Evolutionary conservation across 164 flowering plant genomes (phyloP).

Genomic region (Cinnamomum micranthum): DNA sequence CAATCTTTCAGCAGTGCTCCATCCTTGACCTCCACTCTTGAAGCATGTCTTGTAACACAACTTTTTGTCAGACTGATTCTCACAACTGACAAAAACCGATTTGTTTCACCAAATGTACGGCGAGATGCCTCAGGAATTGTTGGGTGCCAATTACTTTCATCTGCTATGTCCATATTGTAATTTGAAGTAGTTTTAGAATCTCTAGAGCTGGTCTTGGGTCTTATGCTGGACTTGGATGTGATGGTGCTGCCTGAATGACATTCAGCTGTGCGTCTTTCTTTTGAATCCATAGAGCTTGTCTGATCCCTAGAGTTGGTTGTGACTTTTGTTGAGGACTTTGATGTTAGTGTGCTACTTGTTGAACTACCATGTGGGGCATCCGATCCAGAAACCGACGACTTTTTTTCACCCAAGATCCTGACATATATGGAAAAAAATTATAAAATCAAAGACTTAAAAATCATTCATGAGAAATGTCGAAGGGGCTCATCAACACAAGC

Average conservation of each 20-base stretch:
- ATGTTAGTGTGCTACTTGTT: constrained; percentile 1
- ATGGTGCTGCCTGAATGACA: constrained; percentile 25
- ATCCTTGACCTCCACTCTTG: constrained; percentile 39
- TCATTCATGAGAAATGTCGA: not conserved
- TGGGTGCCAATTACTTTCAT: constrained; percentile 26
- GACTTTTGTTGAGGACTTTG: constrained; percentile 3
- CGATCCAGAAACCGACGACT: constrained; percentile 12
- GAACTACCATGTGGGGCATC: not conserved
- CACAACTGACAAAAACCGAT: constrained; percentile 34
- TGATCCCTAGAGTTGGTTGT: constrained; percentile 8
- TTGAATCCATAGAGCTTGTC: constrained; percentile 15
- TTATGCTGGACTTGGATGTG: constrained; percentile 1
- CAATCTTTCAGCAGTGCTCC: constrained; percentile 23
- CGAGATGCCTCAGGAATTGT: constrained; percentile 27
- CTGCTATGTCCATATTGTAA: constrained; percentile 14
- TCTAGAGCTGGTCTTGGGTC: constrained; percentile 6
- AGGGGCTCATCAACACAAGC: not conserved
- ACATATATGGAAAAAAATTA: not conserved
- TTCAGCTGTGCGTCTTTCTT: constrained; percentile 17
- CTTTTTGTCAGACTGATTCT: constrained; percentile 49
- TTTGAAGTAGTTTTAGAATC: constrained; percentile 15
- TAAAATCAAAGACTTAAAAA: too few species aligned
- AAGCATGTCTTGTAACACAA: constrained; percentile 48
- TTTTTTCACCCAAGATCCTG: constrained; percentile 29
- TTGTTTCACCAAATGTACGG: constrained; percentile 25